A percentile compares a stretch with the other conserved stretches of the same genome.
Evolutionary conservation across 768 basidiomycete species (phyloP).

Genomic region (Mycena rosella): DNA sequence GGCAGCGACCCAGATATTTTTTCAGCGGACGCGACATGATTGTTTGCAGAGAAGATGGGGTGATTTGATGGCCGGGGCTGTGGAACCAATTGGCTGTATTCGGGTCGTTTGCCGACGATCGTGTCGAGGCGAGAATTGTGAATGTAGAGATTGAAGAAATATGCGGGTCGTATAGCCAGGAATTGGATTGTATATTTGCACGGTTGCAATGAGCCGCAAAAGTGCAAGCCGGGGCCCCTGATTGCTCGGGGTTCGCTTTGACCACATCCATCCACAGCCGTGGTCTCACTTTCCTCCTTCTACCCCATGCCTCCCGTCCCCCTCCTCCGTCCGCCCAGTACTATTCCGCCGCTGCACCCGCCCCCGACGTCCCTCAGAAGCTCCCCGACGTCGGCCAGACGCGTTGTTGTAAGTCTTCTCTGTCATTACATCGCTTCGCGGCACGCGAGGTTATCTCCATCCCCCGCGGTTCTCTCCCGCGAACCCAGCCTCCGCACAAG

Average conservation of each 20-base stretch:
- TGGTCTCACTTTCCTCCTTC: conserved; percentile 18
- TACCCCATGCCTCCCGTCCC: conserved; percentile 18
- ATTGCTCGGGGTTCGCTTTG: conserved; percentile 12
- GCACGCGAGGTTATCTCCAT: conserved; percentile 49
- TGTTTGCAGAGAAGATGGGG: neutral
- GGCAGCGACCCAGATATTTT: conserved; percentile 95
- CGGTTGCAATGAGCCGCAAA: neutral
- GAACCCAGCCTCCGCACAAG: neutral
- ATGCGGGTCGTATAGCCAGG: too few relatives aligned
- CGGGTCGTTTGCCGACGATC: conserved; percentile 24
- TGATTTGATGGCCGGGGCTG: neutral
- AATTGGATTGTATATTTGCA: too few relatives aligned
- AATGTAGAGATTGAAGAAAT: neutral
- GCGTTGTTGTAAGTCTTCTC: conserved; percentile 76
- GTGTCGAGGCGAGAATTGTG: neutral
- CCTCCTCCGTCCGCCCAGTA: conserved; percentile 44
- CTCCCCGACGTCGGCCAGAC: conserved; percentile 77
- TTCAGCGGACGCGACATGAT: conserved; percentile 45
- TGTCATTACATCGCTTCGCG: conserved; percentile 30
- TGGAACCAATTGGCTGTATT: neutral
- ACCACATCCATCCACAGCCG: conserved; percentile 9
- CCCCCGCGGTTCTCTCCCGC: conserved; percentile 23
- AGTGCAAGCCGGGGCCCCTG: conserved; percentile 18
- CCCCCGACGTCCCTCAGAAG: conserved; percentile 22
- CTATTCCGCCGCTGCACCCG: conserved; percentile 50